These are phyloP conservation scores for Botryotinia narcissicola DNA, from an alignment of 2,329 filamentous ascomycete species.

Conservation along the genomic window DNA sequence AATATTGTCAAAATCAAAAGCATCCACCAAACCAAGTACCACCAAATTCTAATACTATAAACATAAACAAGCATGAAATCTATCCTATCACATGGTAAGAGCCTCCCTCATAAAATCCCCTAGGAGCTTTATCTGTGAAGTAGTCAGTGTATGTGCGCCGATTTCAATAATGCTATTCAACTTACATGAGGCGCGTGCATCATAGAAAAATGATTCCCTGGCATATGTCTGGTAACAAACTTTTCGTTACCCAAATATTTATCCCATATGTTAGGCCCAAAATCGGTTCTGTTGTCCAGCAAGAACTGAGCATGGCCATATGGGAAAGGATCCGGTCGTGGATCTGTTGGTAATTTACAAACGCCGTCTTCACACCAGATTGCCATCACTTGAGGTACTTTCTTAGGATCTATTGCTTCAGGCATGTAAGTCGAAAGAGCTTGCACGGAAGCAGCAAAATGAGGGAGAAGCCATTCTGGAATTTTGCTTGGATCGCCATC, in stretches of 20 bases:
- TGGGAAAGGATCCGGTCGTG: conserved; percentile 18
- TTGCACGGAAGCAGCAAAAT: conserved; percentile 14
- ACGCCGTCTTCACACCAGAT: conserved; percentile 21
- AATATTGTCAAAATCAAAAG: neutral
- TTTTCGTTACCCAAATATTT: conserved; percentile 18
- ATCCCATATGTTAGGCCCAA: conserved; percentile 20
- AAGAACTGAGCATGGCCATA: conserved; percentile 18
- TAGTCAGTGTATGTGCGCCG: neutral
- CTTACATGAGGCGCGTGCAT: conserved; percentile 40
- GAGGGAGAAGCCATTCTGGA: conserved; percentile 42
- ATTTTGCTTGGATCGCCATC: conserved; percentile 45
- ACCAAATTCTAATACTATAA: conserved; percentile 6
- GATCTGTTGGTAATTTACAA: conserved; percentile 44
- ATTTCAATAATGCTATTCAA: neutral
- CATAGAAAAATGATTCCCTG: conserved; percentile 32
- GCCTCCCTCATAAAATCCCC: conserved; percentile 19
- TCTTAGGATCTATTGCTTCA: conserved; percentile 10
- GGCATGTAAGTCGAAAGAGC: conserved; percentile 19
- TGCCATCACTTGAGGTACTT: conserved; percentile 16
- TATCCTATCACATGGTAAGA: conserved; percentile 9
- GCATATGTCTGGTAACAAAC: conserved; percentile 46
- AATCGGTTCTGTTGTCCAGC: conserved; percentile 20
- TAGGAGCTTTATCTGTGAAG: conserved; percentile 11
- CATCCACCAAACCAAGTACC: neutral
- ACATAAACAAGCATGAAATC: neutral